Conservation (phyloP, 2,329 filamentous ascomycete genomes). For the Allantophomopsis lycopodina region DNA sequence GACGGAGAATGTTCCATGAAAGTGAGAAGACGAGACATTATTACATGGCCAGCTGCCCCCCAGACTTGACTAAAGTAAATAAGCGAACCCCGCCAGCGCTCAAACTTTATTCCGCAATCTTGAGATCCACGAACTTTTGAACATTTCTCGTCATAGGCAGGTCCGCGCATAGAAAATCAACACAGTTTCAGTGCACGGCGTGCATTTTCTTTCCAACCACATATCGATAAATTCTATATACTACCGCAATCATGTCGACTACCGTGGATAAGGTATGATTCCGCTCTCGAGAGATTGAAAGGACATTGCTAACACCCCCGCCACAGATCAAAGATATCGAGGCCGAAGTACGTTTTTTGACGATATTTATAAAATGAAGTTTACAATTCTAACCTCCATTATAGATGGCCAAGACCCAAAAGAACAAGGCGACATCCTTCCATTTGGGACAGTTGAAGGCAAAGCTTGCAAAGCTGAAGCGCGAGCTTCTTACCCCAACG, state of each 20-base stretch:
- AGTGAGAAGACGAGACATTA: no score
- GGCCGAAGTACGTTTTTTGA: slow-evolving; percentile 58
- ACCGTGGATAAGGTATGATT: slow-evolving; percentile 81
- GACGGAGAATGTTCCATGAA: no score
- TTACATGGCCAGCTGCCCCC: no score
- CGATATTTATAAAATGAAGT: neutral
- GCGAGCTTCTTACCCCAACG: slow-evolving; percentile 79
- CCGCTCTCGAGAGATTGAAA: slow-evolving; percentile 13
- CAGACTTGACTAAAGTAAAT: no score
- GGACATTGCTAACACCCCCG: slow-evolving; percentile 15
- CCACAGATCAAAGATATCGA: slow-evolving; percentile 89
- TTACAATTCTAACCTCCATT: slow-evolving; percentile 7
- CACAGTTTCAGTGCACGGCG: no score
- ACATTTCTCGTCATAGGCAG: no score
- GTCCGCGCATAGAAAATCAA: no score
- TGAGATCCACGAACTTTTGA: no score
- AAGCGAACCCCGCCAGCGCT: no score
- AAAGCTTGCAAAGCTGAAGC: slow-evolving; percentile 94
- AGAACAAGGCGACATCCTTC: slow-evolving; percentile 91
- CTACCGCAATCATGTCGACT: slow-evolving; percentile 62
- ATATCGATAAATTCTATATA: neutral
- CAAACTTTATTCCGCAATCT: no score
- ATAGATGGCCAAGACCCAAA: slow-evolving; percentile 91
- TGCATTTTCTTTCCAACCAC: no score
- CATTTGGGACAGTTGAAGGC: slow-evolving; percentile 95